These are phyloP conservation scores for Xylariaceae sp. DNA, from an alignment of 2,329 filamentous ascomycete species.

Conservation along the genomic window DNA sequence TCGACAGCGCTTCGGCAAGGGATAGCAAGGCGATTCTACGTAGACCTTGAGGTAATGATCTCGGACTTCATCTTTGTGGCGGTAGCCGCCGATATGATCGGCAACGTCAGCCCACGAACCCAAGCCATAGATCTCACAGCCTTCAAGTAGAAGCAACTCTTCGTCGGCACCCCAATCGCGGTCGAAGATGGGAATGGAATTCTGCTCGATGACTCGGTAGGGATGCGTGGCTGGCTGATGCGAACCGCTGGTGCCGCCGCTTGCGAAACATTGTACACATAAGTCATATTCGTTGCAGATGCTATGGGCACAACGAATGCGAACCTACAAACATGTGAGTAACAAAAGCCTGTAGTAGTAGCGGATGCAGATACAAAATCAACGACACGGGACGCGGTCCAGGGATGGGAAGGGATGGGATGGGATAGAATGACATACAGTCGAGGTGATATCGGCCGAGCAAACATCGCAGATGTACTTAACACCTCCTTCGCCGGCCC, in stretches of 20 bases:
- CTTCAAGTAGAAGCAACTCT: constrained; percentile 87
- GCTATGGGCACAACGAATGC: constrained; percentile 82
- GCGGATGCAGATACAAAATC: background rate
- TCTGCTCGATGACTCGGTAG: constrained; percentile 94
- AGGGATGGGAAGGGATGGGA: too few relatives aligned
- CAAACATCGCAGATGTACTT: constrained; percentile 98
- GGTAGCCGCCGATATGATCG: constrained; percentile 93
- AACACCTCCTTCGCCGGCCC: constrained; percentile 79
- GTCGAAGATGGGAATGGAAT: constrained; percentile 95
- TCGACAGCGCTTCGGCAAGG: constrained; percentile 79
- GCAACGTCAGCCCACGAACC: constrained; percentile 98
- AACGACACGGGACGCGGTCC: background rate
- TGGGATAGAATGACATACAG: constrained; percentile 53
- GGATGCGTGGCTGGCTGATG: constrained; percentile 84
- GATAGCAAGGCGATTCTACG: constrained; percentile 76
- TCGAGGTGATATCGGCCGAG: constrained; percentile 93
- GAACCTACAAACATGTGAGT: constrained; percentile 55
- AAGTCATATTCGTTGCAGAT: constrained; percentile 92
- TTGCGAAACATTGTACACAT: constrained; percentile 89
- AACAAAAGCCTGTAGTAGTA: too few relatives aligned
- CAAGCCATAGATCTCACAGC: constrained; percentile 90
- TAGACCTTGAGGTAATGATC: constrained; percentile 91
- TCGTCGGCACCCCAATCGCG: constrained; percentile 96
- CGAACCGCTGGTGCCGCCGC: constrained; percentile 71
- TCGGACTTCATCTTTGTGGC: constrained; percentile 89